Conservation (phyloP, 768 basidiomycete genomes). For the Russula foetens region DNA sequence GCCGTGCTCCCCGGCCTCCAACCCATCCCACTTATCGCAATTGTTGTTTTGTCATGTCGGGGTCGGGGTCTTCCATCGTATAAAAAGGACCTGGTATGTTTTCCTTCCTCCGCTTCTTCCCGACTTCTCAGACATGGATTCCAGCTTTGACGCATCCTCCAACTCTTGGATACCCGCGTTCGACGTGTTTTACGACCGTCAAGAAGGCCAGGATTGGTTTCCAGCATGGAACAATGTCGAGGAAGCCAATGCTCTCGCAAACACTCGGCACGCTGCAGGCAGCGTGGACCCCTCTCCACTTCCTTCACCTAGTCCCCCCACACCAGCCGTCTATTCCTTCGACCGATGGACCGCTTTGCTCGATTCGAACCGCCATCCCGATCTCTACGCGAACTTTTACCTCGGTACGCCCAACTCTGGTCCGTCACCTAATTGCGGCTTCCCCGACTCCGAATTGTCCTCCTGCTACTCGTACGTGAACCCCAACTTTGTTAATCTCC, state of each 20-base stretch:
- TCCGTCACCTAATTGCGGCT: not conserved
- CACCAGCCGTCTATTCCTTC: not conserved
- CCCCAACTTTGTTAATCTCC: not conserved
- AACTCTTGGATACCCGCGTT: not conserved
- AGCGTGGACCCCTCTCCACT: not conserved
- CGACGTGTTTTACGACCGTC: not conserved
- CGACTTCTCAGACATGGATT: not conserved
- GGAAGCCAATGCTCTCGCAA: not conserved
- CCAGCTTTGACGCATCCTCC: not conserved
- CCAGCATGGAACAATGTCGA: not conserved
- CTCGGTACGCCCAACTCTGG: not conserved
- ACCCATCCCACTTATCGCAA: not conserved
- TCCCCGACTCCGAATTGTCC: not conserved
- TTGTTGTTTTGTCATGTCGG: not conserved
- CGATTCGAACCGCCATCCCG: not conserved
- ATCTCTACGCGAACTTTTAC: not conserved
- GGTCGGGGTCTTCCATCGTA: not conserved
- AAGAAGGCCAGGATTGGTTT: not conserved
- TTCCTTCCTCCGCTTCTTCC: not conserved
- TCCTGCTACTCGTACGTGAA: slow-evolving; percentile 1
- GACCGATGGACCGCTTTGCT: not conserved
- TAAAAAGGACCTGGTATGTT: not conserved
- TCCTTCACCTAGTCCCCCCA: not conserved
- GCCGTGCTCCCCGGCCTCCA: not conserved
- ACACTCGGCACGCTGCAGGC: slow-evolving; percentile 7